Percentiles rank a stretch among this genome's conserved stretches.
phyloP scores from a whole-genome alignment of 371 early-diverging fungal species.

The Mycotypha africana region DNA sequence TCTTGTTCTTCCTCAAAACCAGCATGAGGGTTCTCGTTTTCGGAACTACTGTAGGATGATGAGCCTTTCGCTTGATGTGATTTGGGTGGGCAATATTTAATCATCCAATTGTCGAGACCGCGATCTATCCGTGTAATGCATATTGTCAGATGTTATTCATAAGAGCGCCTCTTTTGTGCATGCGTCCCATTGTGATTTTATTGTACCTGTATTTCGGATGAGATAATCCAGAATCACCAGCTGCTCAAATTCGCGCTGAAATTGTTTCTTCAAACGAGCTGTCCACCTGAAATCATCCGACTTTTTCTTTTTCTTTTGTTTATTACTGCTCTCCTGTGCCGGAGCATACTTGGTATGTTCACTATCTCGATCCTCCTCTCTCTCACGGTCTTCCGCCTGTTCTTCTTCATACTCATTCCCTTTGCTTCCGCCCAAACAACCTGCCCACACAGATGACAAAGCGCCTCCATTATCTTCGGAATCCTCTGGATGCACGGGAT shows the following conservation, averaged over 20 bases:
- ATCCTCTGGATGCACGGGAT: slow-evolving; percentile 19
- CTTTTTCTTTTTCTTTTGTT: background rate
- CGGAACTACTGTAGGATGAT: slow-evolving; percentile 9
- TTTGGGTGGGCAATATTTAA: slow-evolving; percentile 51
- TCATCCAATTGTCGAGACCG: slow-evolving; percentile 91
- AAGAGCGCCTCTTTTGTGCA: too few relatives aligned
- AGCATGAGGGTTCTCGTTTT: slow-evolving; percentile 10
- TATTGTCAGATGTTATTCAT: too few relatives aligned
- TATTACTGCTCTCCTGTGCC: background rate
- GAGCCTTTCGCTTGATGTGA: background rate
- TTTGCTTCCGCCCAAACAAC: slow-evolving; percentile 24
- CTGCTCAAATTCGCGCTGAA: slow-evolving; percentile 79
- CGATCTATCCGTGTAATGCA: too few relatives aligned
- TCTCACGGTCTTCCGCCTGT: background rate
- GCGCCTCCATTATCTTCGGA: background rate
- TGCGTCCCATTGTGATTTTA: too few relatives aligned
- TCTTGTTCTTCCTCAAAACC: slow-evolving; percentile 4
- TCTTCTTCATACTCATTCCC: slow-evolving; percentile 8
- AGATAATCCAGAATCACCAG: slow-evolving; percentile 84
- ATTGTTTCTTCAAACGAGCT: slow-evolving; percentile 56
- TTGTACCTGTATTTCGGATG: slow-evolving; percentile 83
- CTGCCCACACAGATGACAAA: slow-evolving; percentile 24
- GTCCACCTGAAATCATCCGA: slow-evolving; percentile 55
- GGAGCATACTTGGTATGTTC: slow-evolving; percentile 11
- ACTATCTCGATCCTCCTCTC: slow-evolving; percentile 9